Evolutionary conservation across 768 basidiomycete genomes (phyloP).

Genomic region (Roridomyces roridus): DNA sequence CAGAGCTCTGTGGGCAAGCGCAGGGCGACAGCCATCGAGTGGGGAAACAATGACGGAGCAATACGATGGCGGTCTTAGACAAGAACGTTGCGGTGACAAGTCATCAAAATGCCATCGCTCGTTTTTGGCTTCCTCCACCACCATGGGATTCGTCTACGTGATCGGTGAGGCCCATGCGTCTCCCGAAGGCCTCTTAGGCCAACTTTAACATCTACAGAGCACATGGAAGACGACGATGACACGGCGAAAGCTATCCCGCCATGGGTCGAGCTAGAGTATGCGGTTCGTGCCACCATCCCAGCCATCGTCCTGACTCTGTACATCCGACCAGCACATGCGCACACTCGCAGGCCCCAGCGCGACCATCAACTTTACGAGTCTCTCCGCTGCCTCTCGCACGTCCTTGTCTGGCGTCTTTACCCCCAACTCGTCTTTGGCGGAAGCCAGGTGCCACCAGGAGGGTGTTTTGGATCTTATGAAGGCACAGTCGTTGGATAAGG

Average conservation of each 20-base stretch:
- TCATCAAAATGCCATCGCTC: no score
- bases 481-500: slow-evolving; percentile 51
- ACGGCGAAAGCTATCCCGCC: slow-evolving; percentile 72
- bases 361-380: slow-evolving; percentile 82
- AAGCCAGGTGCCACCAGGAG: slow-evolving; percentile 52
- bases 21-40: no score
- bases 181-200: slow-evolving; percentile 6
- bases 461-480: slow-evolving; percentile 69
- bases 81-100: no score
- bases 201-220: slow-evolving; percentile 60
- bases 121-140: no score
- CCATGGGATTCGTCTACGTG: slow-evolving; percentile 61
- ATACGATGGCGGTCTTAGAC: no score
- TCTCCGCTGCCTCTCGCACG: slow-evolving; percentile 72
- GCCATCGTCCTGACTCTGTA: slow-evolving; percentile 6
- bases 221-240: slow-evolving; percentile 94
- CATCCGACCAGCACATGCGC: slow-evolving; percentile 75
- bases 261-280: slow-evolving; percentile 95
- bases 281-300: slow-evolving; percentile 48
- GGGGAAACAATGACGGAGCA: no score
- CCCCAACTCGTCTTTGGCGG: slow-evolving; percentile 34
- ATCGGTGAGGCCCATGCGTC: slow-evolving; percentile 49
- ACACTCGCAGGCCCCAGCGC: slow-evolving; percentile 69
- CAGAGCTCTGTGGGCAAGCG: no score
- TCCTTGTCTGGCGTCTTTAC: slow-evolving; percentile 52